Evolutionary conservation across 2,329 filamentous ascomycete genomes (phyloP).

Genomic region (Alternaria sp.): DNA sequence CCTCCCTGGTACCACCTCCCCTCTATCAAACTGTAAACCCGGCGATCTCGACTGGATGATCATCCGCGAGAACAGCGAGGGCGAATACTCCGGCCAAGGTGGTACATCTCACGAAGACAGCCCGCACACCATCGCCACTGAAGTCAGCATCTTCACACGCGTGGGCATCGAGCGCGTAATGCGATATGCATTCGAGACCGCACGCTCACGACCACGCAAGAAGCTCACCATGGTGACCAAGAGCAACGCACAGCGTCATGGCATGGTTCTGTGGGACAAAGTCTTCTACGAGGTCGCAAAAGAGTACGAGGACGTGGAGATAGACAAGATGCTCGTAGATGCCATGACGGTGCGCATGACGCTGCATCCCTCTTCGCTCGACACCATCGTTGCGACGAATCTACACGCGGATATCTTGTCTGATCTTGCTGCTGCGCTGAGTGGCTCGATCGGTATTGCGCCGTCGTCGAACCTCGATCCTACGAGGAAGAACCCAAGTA

Average conservation of each 20-base stretch:
- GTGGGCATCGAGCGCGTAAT: conserved; percentile 56
- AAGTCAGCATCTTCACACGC: conserved; percentile 56
- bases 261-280: conserved; percentile 58
- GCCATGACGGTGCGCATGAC: conserved; percentile 59
- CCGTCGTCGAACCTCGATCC: conserved; percentile 72
- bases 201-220: conserved; percentile 51
- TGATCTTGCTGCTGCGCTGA: conserved; percentile 69
- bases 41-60: conserved; percentile 56
- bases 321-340: conserved; percentile 59
- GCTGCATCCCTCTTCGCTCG: conserved; percentile 52
- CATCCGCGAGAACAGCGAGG: conserved; percentile 56
- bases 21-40: conserved; percentile 45
- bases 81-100: conserved; percentile 57
- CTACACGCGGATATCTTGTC: conserved; percentile 68
- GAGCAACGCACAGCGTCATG: conserved; percentile 56
- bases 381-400: conserved; percentile 58
- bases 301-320: conserved; percentile 54
- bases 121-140: conserved; percentile 52
- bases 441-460: conserved; percentile 71
- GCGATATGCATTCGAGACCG: conserved; percentile 56
- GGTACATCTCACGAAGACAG: conserved; percentile 52
- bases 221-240: conserved; percentile 59
- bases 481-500: conserved; percentile 61
- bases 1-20: conserved; percentile 50
- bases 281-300: conserved; percentile 55